Evolutionary conservation across 805 yeast genomes (phyloP).

Genomic region (Nakazawaea holstii): DNA sequence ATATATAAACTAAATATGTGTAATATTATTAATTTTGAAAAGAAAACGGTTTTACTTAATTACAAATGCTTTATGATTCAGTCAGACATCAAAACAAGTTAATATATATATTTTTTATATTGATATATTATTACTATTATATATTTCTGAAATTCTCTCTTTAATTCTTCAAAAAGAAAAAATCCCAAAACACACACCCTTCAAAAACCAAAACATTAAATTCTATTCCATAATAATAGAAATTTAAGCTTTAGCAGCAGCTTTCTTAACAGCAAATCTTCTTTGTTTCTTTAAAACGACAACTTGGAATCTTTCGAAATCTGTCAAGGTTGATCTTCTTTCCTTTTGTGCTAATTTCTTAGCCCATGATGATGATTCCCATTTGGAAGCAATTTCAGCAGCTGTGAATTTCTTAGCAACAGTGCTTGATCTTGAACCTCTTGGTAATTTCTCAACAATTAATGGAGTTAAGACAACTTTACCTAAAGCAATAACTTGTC

Average conservation of each 20-base stretch:
- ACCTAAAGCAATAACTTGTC: conserved; percentile 87
- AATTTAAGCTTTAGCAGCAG: conserved; percentile 89
- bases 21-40: no score
- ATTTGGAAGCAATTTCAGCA: conserved; percentile 81
- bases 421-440: conserved; percentile 85
- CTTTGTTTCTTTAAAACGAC: conserved; percentile 96
- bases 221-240: not conserved
- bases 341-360: conserved; percentile 95
- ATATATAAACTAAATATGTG: not conserved
- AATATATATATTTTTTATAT: conserved; percentile 1
- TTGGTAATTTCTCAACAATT: conserved; percentile 80
- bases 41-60: no score
- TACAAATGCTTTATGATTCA: no score
- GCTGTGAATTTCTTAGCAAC: conserved; percentile 93
- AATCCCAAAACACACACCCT: not conserved
- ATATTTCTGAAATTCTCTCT: not conserved
- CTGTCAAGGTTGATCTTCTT: conserved; percentile 89
- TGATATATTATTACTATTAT: conserved; percentile 1
- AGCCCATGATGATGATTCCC: conserved; percentile 96
- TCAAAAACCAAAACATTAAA: not conserved
- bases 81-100: not conserved
- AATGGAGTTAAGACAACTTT: conserved; percentile 91
- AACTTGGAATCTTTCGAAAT: conserved; percentile 99
- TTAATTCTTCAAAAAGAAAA: not conserved
- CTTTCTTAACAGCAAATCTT: conserved; percentile 91